These are phyloP conservation scores for Naganishia randhawae DNA, from an alignment of 768 basidiomycete species.

Conservation along the genomic window DNA sequence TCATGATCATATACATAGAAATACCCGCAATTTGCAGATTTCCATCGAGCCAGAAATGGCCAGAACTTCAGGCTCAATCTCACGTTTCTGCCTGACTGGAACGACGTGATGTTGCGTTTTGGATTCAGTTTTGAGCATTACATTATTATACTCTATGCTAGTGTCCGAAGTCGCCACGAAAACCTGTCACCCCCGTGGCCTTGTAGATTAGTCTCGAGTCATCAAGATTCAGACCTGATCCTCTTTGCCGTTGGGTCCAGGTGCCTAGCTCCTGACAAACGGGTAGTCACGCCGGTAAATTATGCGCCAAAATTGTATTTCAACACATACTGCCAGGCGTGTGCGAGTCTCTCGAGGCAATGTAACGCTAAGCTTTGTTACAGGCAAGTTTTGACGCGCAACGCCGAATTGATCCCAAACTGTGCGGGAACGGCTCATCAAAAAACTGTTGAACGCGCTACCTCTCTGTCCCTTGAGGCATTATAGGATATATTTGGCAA, in stretches of 20 bases:
- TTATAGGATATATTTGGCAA: constrained; percentile 28
- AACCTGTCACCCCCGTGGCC: background rate
- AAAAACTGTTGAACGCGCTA: background rate
- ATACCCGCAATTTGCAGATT: background rate
- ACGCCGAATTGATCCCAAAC: background rate
- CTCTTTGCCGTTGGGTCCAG: too few species aligned
- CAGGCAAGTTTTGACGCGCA: background rate
- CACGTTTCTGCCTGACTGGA: too few species aligned
- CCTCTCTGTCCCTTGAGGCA: background rate
- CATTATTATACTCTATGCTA: background rate
- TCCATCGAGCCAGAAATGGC: too few species aligned
- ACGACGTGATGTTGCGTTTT: too few species aligned
- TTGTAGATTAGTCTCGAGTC: background rate
- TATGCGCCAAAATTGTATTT: background rate
- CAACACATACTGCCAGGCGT: background rate
- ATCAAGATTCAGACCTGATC: background rate
- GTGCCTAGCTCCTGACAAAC: too few species aligned
- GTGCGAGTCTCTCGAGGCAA: background rate
- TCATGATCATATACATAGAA: background rate
- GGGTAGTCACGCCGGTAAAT: background rate
- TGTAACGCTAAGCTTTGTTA: background rate
- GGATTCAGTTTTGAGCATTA: background rate
- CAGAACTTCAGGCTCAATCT: too few species aligned
- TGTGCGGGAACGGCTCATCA: background rate
- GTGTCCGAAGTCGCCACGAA: background rate